Percentiles rank a stretch among this genome's conserved stretches.
Conservation (phyloP, 2,329 filamentous ascomycete genomes). For the Parastagonospora nodorum region DNA sequence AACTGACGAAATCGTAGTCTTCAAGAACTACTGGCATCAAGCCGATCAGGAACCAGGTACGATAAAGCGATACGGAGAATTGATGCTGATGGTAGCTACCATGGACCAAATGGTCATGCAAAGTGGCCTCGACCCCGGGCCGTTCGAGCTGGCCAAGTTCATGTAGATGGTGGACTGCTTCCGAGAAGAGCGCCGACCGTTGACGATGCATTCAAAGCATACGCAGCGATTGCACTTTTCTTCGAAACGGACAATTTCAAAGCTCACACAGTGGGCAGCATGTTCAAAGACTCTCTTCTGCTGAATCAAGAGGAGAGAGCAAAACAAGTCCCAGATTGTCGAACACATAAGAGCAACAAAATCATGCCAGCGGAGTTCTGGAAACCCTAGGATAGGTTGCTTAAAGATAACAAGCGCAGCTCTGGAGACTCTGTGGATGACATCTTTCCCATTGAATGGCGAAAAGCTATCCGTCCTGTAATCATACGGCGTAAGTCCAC, state of each 20-base stretch:
- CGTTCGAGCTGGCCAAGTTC: slow-evolving; percentile 28
- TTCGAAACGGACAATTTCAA: slow-evolving; percentile 42
- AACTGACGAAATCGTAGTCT: slow-evolving; percentile 24
- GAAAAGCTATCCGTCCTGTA: slow-evolving; percentile 48
- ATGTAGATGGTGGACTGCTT: slow-evolving; percentile 23
- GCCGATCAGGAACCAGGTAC: slow-evolving; percentile 51
- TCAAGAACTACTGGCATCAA: slow-evolving; percentile 53
- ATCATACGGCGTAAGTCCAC: slow-evolving; percentile 44
- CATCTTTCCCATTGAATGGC: slow-evolving; percentile 48
- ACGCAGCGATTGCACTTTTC: slow-evolving; percentile 24
- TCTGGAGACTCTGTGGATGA: slow-evolving; percentile 17
- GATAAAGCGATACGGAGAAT: slow-evolving; percentile 46
- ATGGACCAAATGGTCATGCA: slow-evolving; percentile 28
- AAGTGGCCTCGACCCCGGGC: slow-evolving; percentile 14
- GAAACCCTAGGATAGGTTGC: slow-evolving; percentile 43
- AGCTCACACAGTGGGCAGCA: slow-evolving; percentile 37
- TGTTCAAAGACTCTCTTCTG: slow-evolving; percentile 46
- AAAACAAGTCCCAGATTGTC: slow-evolving; percentile 43
- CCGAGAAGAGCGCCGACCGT: slow-evolving; percentile 25
- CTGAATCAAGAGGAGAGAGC: slow-evolving; percentile 50
- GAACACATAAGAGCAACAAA: slow-evolving; percentile 47
- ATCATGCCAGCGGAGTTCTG: slow-evolving; percentile 46
- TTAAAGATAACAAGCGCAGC: slow-evolving; percentile 13
- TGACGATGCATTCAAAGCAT: slow-evolving; percentile 29
- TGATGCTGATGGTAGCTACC: slow-evolving; percentile 43